Evolutionary conservation across 306 rosid genomes (phyloP).

Genomic region (Lotus japonicus): DNA sequence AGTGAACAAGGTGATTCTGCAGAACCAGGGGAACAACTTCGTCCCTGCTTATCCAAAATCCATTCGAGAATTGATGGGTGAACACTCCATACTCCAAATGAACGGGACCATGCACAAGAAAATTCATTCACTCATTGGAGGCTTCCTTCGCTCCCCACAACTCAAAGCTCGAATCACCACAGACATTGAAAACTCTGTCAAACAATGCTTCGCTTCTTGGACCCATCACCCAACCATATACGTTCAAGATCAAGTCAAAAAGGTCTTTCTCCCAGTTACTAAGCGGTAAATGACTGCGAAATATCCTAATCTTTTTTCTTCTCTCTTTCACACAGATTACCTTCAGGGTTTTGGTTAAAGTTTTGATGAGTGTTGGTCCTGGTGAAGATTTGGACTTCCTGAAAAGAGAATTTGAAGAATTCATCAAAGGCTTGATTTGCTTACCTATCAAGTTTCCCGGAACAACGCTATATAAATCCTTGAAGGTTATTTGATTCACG

Average conservation of each 20-base stretch:
- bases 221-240: conserved; percentile 24
- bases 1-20: conserved; percentile 66
- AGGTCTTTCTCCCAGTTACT: conserved; percentile 50
- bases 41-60: conserved; percentile 96
- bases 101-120: conserved; percentile 59
- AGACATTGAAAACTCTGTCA: conserved; percentile 53
- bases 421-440: conserved; percentile 82
- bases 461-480: conserved; percentile 73
- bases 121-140: conserved; percentile 61
- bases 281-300: too few relatives aligned
- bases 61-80: conserved; percentile 63
- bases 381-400: conserved; percentile 67
- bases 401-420: conserved; percentile 66
- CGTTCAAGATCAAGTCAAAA: conserved; percentile 70
- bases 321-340: conserved; percentile 43
- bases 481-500: conserved; percentile 44
- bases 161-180: conserved; percentile 62
- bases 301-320: not conserved
- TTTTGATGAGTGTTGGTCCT: conserved; percentile 68
- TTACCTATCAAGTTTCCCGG: conserved; percentile 85
- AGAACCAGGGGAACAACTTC: conserved; percentile 63
- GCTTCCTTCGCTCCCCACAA: conserved; percentile 59
- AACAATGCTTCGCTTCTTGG: conserved; percentile 56
- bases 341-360: conserved; percentile 59
- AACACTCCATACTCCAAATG: conserved; percentile 59